Evolutionary conservation across 306 rosid species (phyloP).

Genomic region (Urtica urens): DNA sequence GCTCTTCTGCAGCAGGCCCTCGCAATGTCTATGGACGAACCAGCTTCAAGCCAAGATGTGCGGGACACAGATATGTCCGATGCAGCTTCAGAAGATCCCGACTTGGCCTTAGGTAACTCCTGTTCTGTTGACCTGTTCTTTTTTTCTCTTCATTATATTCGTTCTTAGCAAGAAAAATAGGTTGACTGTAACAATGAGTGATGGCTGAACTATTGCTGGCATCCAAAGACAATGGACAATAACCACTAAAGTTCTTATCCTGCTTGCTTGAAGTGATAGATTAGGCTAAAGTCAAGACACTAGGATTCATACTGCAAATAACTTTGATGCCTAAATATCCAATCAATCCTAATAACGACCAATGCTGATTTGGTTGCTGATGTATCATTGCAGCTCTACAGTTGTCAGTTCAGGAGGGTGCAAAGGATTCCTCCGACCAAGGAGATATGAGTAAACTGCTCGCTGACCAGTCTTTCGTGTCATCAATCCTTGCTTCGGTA

Average conservation of each 20-base stretch:
- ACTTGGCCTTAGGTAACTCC: constrained; percentile 76
- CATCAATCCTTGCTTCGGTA: constrained; percentile 89
- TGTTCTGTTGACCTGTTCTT: not conserved
- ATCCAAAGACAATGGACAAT: too few species aligned
- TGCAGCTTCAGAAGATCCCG: constrained; percentile 67
- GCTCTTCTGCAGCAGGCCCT: constrained; percentile 95
- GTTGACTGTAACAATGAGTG: too few species aligned
- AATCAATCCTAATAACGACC: too few species aligned
- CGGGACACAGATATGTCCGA: constrained; percentile 89
- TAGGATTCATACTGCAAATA: too few species aligned
- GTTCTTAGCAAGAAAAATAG: too few species aligned
- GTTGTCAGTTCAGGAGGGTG: constrained; percentile 60
- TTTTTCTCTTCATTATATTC: not conserved
- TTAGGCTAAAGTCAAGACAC: too few species aligned
- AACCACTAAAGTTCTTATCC: too few species aligned
- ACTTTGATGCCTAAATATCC: not conserved
- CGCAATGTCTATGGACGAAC: constrained; percentile 98
- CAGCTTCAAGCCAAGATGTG: constrained; percentile 41
- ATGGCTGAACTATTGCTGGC: not conserved
- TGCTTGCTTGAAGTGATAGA: too few species aligned
- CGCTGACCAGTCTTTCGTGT: constrained; percentile 91
- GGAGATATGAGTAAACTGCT: constrained; percentile 75
- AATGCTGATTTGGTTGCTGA: not conserved
- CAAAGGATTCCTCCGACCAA: constrained; percentile 52
- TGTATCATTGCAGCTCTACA: constrained; percentile 62